Evolutionary conservation across 441 rosid species (phyloP), one percentile per base, ranked within the genome.

Genomic region (Brassica balearica): DNA sequence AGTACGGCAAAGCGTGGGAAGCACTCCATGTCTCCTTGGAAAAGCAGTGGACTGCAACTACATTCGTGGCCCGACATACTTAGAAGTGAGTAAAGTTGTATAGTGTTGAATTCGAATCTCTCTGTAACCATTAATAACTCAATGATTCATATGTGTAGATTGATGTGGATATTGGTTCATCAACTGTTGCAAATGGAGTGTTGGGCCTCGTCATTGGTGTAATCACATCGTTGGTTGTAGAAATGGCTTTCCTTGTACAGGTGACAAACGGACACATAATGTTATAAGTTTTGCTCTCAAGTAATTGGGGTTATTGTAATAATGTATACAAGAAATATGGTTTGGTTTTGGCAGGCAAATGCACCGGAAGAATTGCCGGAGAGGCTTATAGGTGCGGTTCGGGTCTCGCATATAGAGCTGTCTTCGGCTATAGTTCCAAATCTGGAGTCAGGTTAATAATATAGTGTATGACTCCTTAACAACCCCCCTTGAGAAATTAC

Each of bases 241-340:
- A 96, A 83, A 94, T 94, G 98, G 98, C 99, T 75, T 94, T 94
- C 84, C 98, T 96, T 85, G 96, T 96, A 86, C 99, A 96, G 96
- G 99, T 90, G 12, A 25, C 59, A 73, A 15, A 71, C 55, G 6
- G 32, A 29, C n/a, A 3, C 36, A 22, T 11, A 63, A 17, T 10
- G n/a, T 41, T 15, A 41, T 41, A 41, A n/a, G 51, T 64, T 56
- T 2, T 41, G 8, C 17, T 34, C 1, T 43, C 38, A 53, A 12
- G 41, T 36, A 67, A 32, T 2, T 61, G 5, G 1, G 43, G 67
- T 29, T 78, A 20, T 56, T 56, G 11, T 15, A 15, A 1, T 36
- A 29, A 36, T 65, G n/a, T 15, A 11, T 55, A 25, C 32, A 61
- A 68, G 19, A 38, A 43, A 25, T 53, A 34, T 64, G 55, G 71